These are phyloP conservation scores for Blastobotrys proliferans DNA, from an alignment of 1,139 yeast species.

Conservation along the genomic window DNA sequence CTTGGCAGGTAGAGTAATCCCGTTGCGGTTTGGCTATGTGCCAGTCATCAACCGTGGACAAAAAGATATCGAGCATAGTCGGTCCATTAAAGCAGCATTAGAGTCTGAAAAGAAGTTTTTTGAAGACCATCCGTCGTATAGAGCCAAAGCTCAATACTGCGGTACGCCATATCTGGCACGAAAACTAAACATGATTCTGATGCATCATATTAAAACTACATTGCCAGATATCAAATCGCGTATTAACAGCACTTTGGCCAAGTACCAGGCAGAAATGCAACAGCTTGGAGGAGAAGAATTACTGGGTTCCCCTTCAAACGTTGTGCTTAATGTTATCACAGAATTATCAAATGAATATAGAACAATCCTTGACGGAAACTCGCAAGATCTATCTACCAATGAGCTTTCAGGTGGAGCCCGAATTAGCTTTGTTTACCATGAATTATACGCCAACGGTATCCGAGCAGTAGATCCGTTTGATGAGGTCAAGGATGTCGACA, in stretches of 20 bases:
- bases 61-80: conserved; percentile 82
- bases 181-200: conserved; percentile 81
- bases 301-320: conserved; percentile 82
- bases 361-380: conserved; percentile 90
- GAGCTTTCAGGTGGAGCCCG: conserved; percentile 96
- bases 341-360: conserved; percentile 89
- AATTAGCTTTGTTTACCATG: conserved; percentile 96
- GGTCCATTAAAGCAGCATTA: conserved; percentile 85
- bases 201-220: conserved; percentile 92
- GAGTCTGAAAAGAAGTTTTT: conserved; percentile 75
- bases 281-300: conserved; percentile 72
- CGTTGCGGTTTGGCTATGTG: conserved; percentile 91
- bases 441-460: conserved; percentile 89
- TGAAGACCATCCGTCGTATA: conserved; percentile 90
- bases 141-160: conserved; percentile 85
- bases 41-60: conserved; percentile 99
- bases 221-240: conserved; percentile 93
- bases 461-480: conserved; percentile 94
- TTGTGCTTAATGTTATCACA: conserved; percentile 86
- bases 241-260: conserved; percentile 83
- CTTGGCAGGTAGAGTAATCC: conserved; percentile 93
- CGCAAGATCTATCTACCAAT: conserved; percentile 74
- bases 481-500: conserved; percentile 93
- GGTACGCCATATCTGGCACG: conserved; percentile 97
- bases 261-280: conserved; percentile 75